These are phyloP conservation scores for Fimicolochytrium jonesii DNA, from an alignment of 192 early-diverging fungal genomes.

Conservation along the genomic window DNA sequence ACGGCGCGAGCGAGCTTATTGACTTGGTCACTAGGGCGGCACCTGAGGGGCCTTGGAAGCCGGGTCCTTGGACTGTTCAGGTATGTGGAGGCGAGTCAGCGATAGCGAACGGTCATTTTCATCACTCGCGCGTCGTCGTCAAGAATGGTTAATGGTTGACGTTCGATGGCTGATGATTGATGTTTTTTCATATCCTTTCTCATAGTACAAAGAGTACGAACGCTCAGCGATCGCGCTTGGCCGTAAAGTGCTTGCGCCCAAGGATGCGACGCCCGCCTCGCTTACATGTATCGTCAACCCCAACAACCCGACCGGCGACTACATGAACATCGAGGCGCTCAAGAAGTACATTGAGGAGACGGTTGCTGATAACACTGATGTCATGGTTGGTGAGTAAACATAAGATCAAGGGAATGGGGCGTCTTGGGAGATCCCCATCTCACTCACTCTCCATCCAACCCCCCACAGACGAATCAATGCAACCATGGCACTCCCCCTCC, in stretches of 20 bases:
- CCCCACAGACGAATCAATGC: slow-evolving; percentile 83
- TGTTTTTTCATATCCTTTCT: too few relatives aligned
- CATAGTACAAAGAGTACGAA: slow-evolving; percentile 82
- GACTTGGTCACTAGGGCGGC: slow-evolving; percentile 81
- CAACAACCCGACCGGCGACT: slow-evolving; percentile 90
- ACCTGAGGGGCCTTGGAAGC: slow-evolving; percentile 74
- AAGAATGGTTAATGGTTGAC: too few relatives aligned
- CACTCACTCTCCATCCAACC: background rate
- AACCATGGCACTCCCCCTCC: slow-evolving; percentile 80
- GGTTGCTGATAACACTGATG: slow-evolving; percentile 70
- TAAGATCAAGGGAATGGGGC: background rate
- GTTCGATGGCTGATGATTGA: too few relatives aligned
- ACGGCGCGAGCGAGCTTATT: slow-evolving; percentile 88
- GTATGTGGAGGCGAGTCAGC: too few relatives aligned
- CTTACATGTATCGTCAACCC: slow-evolving; percentile 85
- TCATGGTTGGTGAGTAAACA: slow-evolving; percentile 65
- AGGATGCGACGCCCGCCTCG: slow-evolving; percentile 54
- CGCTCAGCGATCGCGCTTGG: slow-evolving; percentile 74
- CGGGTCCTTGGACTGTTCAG: slow-evolving; percentile 65
- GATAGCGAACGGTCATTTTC: too few relatives aligned
- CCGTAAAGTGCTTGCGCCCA: slow-evolving; percentile 58
- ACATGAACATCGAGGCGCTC: slow-evolving; percentile 66
- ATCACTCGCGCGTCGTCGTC: too few relatives aligned
- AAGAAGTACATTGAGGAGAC: slow-evolving; percentile 76
- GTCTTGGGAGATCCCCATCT: background rate